These are phyloP conservation scores for Suillus weaverae DNA, from an alignment of 768 basidiomycete genomes.

Conservation along the genomic window DNA sequence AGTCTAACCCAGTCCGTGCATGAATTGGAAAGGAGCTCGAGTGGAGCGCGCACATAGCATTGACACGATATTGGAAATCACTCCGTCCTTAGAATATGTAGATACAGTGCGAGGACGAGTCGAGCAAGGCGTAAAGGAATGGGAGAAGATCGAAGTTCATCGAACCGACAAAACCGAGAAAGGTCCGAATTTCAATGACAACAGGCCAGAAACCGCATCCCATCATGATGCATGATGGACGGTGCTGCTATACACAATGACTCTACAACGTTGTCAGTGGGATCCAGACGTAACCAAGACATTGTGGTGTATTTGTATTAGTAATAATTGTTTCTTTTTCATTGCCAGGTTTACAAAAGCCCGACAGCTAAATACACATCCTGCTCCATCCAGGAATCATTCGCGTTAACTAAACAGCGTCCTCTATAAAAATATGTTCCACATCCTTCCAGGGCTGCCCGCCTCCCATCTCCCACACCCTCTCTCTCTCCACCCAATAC, in stretches of 20 bases:
- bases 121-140: too few species aligned
- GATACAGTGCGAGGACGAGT: too few species aligned
- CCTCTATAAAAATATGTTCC: constrained; percentile 80
- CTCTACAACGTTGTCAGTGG: not conserved
- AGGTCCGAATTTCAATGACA: too few species aligned
- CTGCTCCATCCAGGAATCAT: not conserved
- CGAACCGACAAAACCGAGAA: too few species aligned
- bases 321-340: not conserved
- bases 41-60: too few species aligned
- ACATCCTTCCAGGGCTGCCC: constrained; percentile 59
- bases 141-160: too few species aligned
- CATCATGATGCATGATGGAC: not conserved
- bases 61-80: too few species aligned
- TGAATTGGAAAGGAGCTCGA: too few species aligned
- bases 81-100: too few species aligned
- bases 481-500: constrained; percentile 84
- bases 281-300: not conserved
- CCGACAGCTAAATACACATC: not conserved
- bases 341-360: not conserved
- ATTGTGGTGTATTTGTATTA: too few species aligned
- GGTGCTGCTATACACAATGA: not conserved
- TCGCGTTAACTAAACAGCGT: constrained; percentile 21
- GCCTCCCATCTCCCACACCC: constrained; percentile 48
- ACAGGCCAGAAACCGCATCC: too few species aligned
- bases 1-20: too few species aligned